Percentiles rank a stretch among this genome's conserved stretches.
Conservation (phyloP, 1,284 basidiomycete species). For the Ganoderma meredithae region DNA sequence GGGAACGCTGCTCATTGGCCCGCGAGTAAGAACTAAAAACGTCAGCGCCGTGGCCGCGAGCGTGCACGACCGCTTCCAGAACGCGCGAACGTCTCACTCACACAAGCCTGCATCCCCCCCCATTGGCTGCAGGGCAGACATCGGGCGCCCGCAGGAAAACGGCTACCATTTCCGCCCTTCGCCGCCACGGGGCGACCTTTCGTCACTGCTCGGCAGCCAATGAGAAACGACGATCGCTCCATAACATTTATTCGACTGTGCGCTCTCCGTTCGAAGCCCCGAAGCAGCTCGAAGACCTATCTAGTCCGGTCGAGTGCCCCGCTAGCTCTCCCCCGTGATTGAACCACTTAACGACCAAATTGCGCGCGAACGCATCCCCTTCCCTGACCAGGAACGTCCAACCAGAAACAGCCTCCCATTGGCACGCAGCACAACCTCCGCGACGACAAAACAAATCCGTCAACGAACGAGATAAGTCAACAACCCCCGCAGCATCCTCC, state of each 20-base stretch:
- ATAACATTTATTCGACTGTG: background rate
- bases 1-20: background rate
- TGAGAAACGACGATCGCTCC: background rate
- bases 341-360: background rate
- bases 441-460: background rate
- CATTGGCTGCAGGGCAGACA: constrained; percentile 4
- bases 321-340: constrained; percentile 2
- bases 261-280: constrained; percentile 3
- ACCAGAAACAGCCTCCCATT: background rate
- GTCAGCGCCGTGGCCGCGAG: constrained; percentile 4
- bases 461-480: background rate
- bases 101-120: background rate
- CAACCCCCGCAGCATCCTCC: background rate
- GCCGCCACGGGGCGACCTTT: constrained; percentile 1
- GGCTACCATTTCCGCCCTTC: constrained; percentile 3
- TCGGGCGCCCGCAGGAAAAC: constrained; percentile 3
- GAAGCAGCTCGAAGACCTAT: constrained; percentile 1
- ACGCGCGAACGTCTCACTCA: background rate
- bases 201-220: constrained; percentile 4
- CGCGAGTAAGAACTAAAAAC: background rate
- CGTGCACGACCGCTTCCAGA: constrained; percentile 8
- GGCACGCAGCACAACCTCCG: background rate
- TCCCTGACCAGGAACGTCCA: background rate
- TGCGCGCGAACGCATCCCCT: background rate
- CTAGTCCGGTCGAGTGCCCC: constrained; percentile 5